Evolutionary conservation across 2,329 filamentous ascomycete genomes (phyloP), one percentile per base, ranked within the genome.

Genomic region (Sphaerulina musiva): DNA sequence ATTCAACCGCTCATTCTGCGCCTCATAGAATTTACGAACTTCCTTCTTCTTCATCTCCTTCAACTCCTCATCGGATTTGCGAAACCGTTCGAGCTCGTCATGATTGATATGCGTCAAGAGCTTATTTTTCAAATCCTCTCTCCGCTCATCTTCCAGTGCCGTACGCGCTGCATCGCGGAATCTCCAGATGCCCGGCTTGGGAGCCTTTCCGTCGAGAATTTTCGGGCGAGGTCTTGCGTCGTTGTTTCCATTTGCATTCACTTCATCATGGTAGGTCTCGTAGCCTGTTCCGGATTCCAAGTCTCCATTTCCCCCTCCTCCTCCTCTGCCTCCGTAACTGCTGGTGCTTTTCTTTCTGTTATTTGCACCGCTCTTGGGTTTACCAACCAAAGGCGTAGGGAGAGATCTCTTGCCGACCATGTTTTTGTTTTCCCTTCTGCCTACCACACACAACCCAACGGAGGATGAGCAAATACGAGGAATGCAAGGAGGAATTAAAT

Each of bases 21-120:
- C 69, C 57, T 78, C 71, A 66, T 82, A 83, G 61, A 80, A 83
- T 2, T 66, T 59, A 12, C 76, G 70, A n/a, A 82, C 62, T 43
- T 75, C 75, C 64, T 80, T 80, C 53, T 76, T 73, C 62, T 75
- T 73, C 55, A 81, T 78, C 6, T 61, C 64, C 66, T 80, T 80
- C 41, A 82, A 65, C 68, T 80, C 74, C n/a, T 77, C 73, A 2
- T 78, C 73, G 34, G 69, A 75, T 62, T 78, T 80, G 17, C 78
- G 69, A 60, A 70, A 80, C 34, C 72, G 68, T 62, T 81, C 77
- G 14, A 80, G 67, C 6, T 69, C 68, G 6, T 75, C 68, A 11
- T 72, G 68, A 36, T 79, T 71, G 36, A 80, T 71, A 29, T 72
- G 73, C 1, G 75, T 66, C 26, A 77, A 68, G 8, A 81, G 66